phyloP scores from a whole-genome alignment of 2,329 filamentous ascomycete species.

The Sporothrix dimorphospora region DNA sequence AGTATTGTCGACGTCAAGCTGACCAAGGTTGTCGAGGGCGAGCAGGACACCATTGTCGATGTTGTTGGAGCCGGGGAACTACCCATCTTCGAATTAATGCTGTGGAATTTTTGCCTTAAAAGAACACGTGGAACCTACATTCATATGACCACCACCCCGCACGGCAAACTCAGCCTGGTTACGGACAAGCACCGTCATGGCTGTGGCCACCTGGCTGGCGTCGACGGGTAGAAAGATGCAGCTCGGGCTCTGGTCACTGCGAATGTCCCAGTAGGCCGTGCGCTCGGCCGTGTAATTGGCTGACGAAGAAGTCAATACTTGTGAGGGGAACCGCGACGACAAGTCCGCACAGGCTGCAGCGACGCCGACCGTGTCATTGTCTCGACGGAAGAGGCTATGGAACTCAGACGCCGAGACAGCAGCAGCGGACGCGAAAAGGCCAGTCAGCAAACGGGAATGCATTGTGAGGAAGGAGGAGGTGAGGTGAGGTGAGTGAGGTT shows the following conservation, averaged over 20 bases:
- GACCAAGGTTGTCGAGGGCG: conserved; percentile 43
- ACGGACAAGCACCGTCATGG: conserved; percentile 34
- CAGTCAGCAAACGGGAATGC: not conserved
- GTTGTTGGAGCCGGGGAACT: conserved; percentile 42
- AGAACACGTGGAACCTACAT: conserved; percentile 33
- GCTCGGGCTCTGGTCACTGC: conserved; percentile 34
- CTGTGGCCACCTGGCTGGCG: conserved; percentile 37
- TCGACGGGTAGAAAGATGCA: conserved; percentile 41
- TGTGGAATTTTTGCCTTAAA: too few relatives aligned
- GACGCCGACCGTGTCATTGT: not conserved
- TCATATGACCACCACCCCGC: conserved; percentile 45
- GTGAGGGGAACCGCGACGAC: not conserved
- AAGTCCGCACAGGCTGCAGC: not conserved
- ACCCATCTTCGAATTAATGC: too few relatives aligned
- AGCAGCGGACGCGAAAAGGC: not conserved
- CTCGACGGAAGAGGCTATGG: not conserved
- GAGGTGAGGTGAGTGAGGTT: not conserved
- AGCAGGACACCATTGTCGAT: conserved; percentile 45
- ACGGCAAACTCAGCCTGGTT: conserved; percentile 43
- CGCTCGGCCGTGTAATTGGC: conserved; percentile 36
- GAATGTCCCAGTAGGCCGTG: conserved; percentile 40
- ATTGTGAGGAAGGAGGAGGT: not conserved
- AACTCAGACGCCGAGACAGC: not conserved
- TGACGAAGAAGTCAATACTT: not conserved
- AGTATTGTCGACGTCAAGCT: conserved; percentile 38